Percentiles rank a stretch among this genome's conserved stretches.
Evolutionary conservation across 768 basidiomycete species (phyloP).

Genomic region (Podaxis carcinomalis): DNA sequence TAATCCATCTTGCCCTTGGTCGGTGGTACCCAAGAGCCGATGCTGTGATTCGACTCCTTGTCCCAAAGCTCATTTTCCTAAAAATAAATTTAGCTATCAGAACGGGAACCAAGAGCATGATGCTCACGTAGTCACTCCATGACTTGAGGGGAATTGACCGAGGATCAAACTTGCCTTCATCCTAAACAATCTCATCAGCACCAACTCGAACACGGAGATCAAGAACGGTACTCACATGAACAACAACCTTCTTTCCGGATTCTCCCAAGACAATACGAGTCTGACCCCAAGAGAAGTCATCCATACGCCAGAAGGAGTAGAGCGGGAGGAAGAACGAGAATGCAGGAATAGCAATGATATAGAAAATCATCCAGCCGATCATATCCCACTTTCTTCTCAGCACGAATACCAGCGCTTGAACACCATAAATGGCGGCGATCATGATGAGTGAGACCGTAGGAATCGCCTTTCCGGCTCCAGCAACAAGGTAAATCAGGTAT

Average conservation of each 20-base stretch:
- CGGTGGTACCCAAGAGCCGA: slow-evolving; percentile 89
- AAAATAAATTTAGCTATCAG: slow-evolving; percentile 1
- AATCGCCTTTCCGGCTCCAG: slow-evolving; percentile 58
- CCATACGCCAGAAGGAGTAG: slow-evolving; percentile 98
- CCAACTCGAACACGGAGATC: not conserved
- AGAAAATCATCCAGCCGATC: slow-evolving; percentile 97
- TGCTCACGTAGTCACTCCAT: slow-evolving; percentile 90
- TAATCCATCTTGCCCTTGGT: slow-evolving; percentile 72
- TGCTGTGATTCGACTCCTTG: slow-evolving; percentile 93
- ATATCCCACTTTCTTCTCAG: slow-evolving; percentile 96
- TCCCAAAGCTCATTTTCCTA: slow-evolving; percentile 97
- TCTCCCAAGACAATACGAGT: slow-evolving; percentile 93
- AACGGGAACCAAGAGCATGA: not conserved
- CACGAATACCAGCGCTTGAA: slow-evolving; percentile 90
- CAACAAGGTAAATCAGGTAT: slow-evolving; percentile 82
- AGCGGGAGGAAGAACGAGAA: slow-evolving; percentile 93
- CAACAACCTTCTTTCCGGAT: slow-evolving; percentile 90
- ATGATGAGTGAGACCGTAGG: slow-evolving; percentile 85
- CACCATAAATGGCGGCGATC: slow-evolving; percentile 91
- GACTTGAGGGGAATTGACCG: slow-evolving; percentile 90
- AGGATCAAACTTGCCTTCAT: slow-evolving; percentile 97
- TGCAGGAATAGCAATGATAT: slow-evolving; percentile 89
- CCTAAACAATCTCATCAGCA: slow-evolving; percentile 39
- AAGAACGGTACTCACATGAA: slow-evolving; percentile 62
- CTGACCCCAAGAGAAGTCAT: slow-evolving; percentile 95